Percentiles rank a stretch among this genome's conserved stretches.
These are phyloP conservation scores for Emmonsia crescens DNA, from an alignment of 2,329 filamentous ascomycete species.

Conservation along the genomic window DNA sequence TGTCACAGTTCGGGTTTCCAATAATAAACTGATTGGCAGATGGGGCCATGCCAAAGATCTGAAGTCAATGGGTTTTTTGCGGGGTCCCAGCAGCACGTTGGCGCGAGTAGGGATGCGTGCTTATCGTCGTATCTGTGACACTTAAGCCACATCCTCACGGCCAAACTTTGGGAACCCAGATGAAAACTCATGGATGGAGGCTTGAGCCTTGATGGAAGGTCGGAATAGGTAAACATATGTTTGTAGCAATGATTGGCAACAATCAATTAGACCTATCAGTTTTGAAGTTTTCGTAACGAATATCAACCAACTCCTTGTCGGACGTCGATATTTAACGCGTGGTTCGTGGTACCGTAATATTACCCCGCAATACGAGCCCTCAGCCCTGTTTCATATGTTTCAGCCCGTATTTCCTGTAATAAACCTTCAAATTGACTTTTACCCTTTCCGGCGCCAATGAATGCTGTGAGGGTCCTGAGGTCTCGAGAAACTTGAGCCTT, in stretches of 20 bases:
- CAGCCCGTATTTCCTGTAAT: neutral
- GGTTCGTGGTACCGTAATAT: neutral
- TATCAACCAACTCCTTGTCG: neutral
- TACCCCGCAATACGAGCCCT: neutral
- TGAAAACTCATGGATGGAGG: too few relatives aligned
- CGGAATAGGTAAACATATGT: neutral
- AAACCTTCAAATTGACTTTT: neutral
- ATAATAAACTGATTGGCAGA: slow-evolving; percentile 6
- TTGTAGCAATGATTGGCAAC: neutral
- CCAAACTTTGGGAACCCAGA: neutral
- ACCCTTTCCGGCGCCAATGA: neutral
- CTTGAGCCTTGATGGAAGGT: neutral
- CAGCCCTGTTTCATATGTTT: neutral
- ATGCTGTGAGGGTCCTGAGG: neutral
- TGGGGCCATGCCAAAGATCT: neutral
- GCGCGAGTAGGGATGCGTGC: neutral
- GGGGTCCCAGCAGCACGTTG: neutral
- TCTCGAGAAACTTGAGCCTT: neutral
- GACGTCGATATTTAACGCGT: neutral
- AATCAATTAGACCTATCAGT: neutral
- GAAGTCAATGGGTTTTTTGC: neutral
- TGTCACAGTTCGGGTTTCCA: slow-evolving; percentile 4
- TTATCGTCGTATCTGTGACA: neutral
- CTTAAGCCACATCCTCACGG: neutral
- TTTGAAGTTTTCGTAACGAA: neutral